phyloP scores from a whole-genome alignment of 2,329 filamentous ascomycete species.

The Pestalotiopsis sp. region DNA sequence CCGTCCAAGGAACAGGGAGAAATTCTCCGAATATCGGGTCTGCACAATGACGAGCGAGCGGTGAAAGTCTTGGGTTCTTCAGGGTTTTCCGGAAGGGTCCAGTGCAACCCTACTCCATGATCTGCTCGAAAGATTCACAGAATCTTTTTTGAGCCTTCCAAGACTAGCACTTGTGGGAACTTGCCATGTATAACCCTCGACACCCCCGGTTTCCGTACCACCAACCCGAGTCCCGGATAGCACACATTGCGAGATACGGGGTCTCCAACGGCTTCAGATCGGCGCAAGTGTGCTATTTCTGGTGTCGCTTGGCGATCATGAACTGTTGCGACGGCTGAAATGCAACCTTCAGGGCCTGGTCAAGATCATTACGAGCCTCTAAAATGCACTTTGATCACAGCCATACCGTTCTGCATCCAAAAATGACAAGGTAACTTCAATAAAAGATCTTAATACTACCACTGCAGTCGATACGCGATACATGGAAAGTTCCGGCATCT shows the following conservation, averaged over 20 bases:
- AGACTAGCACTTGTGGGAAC: background rate
- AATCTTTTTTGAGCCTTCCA: background rate
- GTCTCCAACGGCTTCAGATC: background rate
- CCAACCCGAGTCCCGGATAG: background rate
- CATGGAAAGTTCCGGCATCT: no score
- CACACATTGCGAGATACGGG: background rate
- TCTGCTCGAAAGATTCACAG: background rate
- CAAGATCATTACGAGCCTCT: background rate
- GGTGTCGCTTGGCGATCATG: background rate
- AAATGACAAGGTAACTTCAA: background rate
- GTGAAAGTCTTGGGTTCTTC: background rate
- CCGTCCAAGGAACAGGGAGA: background rate
- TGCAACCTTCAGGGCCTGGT: background rate
- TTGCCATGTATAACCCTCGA: background rate
- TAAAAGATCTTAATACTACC: no score
- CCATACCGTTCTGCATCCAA: background rate
- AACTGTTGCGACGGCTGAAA: background rate
- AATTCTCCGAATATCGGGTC: background rate
- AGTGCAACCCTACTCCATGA: background rate
- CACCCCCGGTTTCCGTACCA: background rate
- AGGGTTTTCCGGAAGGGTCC: background rate
- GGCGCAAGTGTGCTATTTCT: background rate
- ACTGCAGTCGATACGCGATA: no score
- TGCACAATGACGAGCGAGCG: background rate
- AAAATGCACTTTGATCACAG: background rate